Evolutionary conservation across 257 asterid species (phyloP), one percentile per base, ranked within the genome.

Genomic region (Catharanthus roseus): DNA sequence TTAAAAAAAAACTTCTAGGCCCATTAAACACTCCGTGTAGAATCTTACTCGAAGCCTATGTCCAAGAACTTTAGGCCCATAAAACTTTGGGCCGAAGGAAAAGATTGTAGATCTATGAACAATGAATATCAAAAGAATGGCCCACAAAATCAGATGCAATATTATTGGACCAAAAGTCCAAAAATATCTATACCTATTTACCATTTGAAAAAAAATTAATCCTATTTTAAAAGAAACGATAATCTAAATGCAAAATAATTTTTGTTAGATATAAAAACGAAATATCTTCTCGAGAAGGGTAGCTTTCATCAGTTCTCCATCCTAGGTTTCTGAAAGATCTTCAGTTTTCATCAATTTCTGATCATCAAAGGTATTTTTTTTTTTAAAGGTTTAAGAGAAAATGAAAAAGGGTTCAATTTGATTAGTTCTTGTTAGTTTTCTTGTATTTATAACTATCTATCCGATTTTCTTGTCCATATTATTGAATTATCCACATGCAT

Each of bases 401-500:
- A 74, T 60, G 39, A 38, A 55, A 56, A 60, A 39, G 42, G 41
- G n/a, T 53, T 11, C 21, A 24, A 28, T 63, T 24, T 11, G 44
- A 72, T 68, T 33, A 70, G 0, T 76, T 67, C 65, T 51, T 63
- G 50, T 24, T 50, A 56, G 16, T 72, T 76, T 18, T 42, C 39
- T 5, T 41, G 12, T 33, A 65, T 36, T 63, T 21, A n/a, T 57
- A 26, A 31, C 29, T 72, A 4, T 57, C 63, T 69, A 12, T 64
- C 33, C 77, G 77, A 24, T 45, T 78, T 75, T 72, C 74, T 72
- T 45, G 79, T 73, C 84, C 83, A 72, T 66, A 72, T 72, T 74
- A 69, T 71, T 74, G 77, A 47, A 51, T 83, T 81, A 78, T 80
- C 87, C 89, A 31, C 67, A 44, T 70, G 18, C 49, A 42, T 56